phyloP scores from a whole-genome alignment of 176 grass and related monocot genomes.

The Cymbopogon citratus region DNA sequence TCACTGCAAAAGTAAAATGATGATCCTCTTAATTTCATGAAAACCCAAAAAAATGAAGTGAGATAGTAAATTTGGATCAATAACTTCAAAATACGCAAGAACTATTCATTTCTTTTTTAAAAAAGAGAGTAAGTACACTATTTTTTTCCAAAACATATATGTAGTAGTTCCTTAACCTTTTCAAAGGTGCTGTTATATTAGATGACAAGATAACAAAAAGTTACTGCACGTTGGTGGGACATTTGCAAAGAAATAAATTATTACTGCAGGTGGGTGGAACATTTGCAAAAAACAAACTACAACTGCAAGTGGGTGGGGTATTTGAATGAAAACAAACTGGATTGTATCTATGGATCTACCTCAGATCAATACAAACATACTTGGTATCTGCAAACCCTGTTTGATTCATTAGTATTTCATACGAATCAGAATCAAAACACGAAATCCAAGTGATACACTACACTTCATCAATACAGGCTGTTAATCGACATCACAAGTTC shows the following conservation, averaged over 20 bases:
- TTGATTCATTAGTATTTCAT: not conserved
- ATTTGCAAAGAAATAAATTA: not conserved
- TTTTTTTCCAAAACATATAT: not conserved
- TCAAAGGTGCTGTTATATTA: not conserved
- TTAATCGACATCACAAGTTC: not conserved
- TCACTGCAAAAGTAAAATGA: too few relatives aligned
- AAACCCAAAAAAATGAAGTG: too few relatives aligned
- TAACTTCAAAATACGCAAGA: too few relatives aligned
- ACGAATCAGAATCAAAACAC: not conserved
- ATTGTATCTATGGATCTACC: not conserved
- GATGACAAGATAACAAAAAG: not conserved
- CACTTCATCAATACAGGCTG: not conserved
- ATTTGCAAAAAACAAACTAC: not conserved
- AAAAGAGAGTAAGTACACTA: not conserved
- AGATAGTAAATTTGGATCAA: too few relatives aligned
- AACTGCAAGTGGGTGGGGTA: not conserved
- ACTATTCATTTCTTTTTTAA: too few relatives aligned
- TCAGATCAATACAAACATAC: not conserved
- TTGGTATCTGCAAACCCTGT: not conserved
- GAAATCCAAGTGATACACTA: not conserved
- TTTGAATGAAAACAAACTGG: not conserved
- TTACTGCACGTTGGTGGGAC: not conserved
- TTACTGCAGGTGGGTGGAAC: not conserved
- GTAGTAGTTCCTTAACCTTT: not conserved
- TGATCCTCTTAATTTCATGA: too few relatives aligned